A percentile compares a stretch with the other conserved stretches of the same genome.
These are phyloP conservation scores for Turritis glabra DNA, from an alignment of 345 rosid species.

Conservation along the genomic window DNA sequence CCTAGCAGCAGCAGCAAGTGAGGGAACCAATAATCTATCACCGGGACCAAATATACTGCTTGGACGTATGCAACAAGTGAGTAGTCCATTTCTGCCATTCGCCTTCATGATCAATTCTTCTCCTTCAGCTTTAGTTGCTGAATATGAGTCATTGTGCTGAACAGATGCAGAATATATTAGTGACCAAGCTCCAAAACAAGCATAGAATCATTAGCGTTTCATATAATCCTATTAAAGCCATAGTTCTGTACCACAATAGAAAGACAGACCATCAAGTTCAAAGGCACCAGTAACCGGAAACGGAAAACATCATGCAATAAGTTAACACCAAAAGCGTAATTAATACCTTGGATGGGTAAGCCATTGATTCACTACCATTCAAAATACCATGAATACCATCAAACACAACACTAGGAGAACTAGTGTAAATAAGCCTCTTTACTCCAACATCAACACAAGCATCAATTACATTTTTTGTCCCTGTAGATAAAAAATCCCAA, in stretches of 20 bases:
- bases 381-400: conserved; percentile 70
- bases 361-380: conserved; percentile 70
- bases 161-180: conserved; percentile 16
- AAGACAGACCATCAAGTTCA: neutral
- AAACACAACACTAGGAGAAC: conserved; percentile 93
- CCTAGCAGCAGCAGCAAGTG: conserved; percentile 71
- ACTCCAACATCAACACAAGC: conserved; percentile 76
- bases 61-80: conserved; percentile 87
- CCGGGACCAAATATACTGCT: conserved; percentile 94
- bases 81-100: conserved; percentile 63
- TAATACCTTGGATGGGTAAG: conserved; percentile 67
- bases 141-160: conserved; percentile 81
- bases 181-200: conserved; percentile 3
- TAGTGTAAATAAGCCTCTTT: conserved; percentile 87
- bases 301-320: neutral
- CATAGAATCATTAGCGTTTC: conserved; percentile 1
- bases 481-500: conserved; percentile 23
- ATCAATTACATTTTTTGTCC: conserved; percentile 78
- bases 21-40: conserved; percentile 77
- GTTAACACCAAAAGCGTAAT: neutral
- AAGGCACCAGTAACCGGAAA: neutral
- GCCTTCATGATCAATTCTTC: conserved; percentile 68
- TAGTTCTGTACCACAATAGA: neutral
- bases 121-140: conserved; percentile 85
- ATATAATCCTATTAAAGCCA: neutral